These are phyloP conservation scores for Solanum tacnaense DNA, from an alignment of 257 asterid species.

Conservation along the genomic window DNA sequence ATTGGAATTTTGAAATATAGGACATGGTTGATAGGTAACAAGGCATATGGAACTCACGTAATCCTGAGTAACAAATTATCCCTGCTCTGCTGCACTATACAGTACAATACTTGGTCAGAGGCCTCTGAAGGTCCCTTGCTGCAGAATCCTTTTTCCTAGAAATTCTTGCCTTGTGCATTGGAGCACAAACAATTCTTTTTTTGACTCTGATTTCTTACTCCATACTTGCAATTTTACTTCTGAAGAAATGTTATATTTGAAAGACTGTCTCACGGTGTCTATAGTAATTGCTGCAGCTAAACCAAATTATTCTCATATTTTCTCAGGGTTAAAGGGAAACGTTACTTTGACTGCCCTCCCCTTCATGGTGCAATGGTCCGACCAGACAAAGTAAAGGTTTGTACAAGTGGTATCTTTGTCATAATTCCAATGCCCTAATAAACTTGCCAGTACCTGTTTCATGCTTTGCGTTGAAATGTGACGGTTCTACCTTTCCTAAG, in stretches of 20 bases:
- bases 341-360: conserved; percentile 81
- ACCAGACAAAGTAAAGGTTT: conserved; percentile 89
- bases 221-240: neutral
- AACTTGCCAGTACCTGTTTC: neutral
- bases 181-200: neutral
- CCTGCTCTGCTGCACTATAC: neutral
- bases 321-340: conserved; percentile 78
- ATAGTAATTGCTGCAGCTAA: neutral
- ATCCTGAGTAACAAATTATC: neutral
- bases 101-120: neutral
- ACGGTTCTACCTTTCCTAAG: neutral
- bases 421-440: neutral
- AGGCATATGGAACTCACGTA: neutral
- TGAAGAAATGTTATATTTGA: neutral
- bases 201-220: neutral
- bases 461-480: neutral
- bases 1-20: neutral
- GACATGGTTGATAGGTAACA: neutral
- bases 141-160: neutral
- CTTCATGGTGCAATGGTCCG: conserved; percentile 85
- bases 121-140: neutral
- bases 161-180: neutral
- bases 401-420: conserved; percentile 3
- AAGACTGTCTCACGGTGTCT: neutral
- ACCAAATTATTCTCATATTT: neutral